Evolutionary conservation across 805 yeast genomes (phyloP), one percentile per base, ranked within the genome.

Genomic region (Wickerhamiella azyma): DNA sequence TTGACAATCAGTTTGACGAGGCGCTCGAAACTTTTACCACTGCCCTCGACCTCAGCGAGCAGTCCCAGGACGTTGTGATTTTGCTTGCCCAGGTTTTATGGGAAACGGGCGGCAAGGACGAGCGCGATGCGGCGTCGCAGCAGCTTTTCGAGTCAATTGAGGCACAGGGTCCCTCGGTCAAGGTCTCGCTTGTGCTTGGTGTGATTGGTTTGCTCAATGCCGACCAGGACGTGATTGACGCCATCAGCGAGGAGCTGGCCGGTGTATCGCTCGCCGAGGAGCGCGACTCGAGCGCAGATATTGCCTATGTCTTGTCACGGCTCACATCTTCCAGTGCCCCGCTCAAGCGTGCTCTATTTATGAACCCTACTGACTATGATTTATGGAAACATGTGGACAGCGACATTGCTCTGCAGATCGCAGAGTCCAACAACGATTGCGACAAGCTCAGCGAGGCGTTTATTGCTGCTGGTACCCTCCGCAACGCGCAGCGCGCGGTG

Each of bases 71-170:
- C 50, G 69, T 85, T n/a, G 77, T 85, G 13, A 74, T 80, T 6
- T 63, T 89, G 26, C 71, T 85, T 17, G 76, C 92, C 0, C 94
- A 86, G 57, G 81, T 88, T 0, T 66, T 92, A 42, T 81, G 80
- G 65, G 84, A 85, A 2, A 74, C 75, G 47, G 81, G 77, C n/a
- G 73, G 77, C 0, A 76, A 73, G n/a, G 92, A 82, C 5, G 77
- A 92, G 1, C 79, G 76, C 48, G 81, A 77, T 51, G 88, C 86
- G 1, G 95, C 96, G 0, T 57, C 83, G 40, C 95, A 86, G 54
- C 94, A 85, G 60, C 63, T 89, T 38, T 80, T 82, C 53, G 69
- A 72, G 19, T 76, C 71, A 54, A 75, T 86, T 36, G 79, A 74
- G 49, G 67, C 64, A 3, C 61, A 72, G 47, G 95, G 94, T 0